These are phyloP conservation scores for Peronospora farinosa DNA, from an alignment of 352 stramenopile species.

Conservation along the genomic window DNA sequence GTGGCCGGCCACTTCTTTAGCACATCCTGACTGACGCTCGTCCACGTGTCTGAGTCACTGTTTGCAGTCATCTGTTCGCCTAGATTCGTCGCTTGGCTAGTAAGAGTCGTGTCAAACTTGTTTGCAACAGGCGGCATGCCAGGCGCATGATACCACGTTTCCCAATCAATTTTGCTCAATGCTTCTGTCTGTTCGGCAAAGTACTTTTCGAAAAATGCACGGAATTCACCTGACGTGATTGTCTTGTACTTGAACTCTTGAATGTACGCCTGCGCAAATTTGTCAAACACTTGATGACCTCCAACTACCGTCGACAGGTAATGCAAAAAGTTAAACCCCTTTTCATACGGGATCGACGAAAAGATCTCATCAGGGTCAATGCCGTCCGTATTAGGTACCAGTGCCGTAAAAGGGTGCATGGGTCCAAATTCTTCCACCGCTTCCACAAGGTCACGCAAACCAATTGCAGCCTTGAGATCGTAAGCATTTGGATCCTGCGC, in stretches of 20 bases:
- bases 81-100: conserved; percentile 33
- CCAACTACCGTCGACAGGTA: conserved; percentile 70
- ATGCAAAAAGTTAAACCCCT: conserved; percentile 79
- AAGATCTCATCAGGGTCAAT: conserved; percentile 96
- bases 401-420: conserved; percentile 76
- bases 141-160: conserved; percentile 86
- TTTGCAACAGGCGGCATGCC: conserved; percentile 85
- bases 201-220: conserved; percentile 60
- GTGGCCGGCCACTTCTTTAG: conserved; percentile 41
- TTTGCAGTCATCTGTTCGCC: conserved; percentile 35
- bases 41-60: conserved; percentile 30
- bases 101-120: conserved; percentile 85
- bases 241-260: conserved; percentile 84
- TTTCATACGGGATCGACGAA: conserved; percentile 94
- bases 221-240: conserved; percentile 79
- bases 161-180: conserved; percentile 87
- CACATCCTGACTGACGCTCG: conserved; percentile 15
- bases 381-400: conserved; percentile 82
- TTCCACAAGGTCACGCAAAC: conserved; percentile 36
- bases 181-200: conserved; percentile 51
- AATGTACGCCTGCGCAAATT: conserved; percentile 91
- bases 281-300: conserved; percentile 48
- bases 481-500: conserved; percentile 37
- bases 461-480: conserved; percentile 54
- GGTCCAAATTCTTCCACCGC: conserved; percentile 46